A percentile compares a stretch with the other conserved stretches of the same genome.
Conservation (phyloP, 495 filamentous ascomycete genomes). For the Penicillium silybi region DNA sequence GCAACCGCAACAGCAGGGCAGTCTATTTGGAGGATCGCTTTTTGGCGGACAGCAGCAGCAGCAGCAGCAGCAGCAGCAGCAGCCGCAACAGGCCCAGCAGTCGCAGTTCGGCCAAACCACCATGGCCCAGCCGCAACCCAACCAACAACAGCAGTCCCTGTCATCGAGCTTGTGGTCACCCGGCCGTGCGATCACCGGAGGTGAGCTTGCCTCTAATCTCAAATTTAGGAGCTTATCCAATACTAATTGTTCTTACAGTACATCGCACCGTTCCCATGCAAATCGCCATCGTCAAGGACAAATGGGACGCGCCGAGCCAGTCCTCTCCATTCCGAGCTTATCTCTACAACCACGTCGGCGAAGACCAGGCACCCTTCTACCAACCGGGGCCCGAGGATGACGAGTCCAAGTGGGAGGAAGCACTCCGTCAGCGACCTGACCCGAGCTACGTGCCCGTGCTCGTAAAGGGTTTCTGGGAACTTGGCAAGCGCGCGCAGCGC, state of each 20-base stretch:
- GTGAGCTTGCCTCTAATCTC: constrained; percentile 11
- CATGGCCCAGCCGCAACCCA: constrained; percentile 27
- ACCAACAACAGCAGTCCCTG: constrained; percentile 37
- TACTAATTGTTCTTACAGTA: constrained; percentile 22
- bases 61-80: constrained; percentile 17
- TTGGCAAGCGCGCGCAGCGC: constrained; percentile 72
- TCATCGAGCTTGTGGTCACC: constrained; percentile 49
- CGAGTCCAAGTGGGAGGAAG: constrained; percentile 87
- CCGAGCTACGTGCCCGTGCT: constrained; percentile 73
- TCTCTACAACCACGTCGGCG: constrained; percentile 87
- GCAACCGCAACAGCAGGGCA: constrained; percentile 20
- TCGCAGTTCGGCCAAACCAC: constrained; percentile 30
- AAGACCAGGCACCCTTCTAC: constrained; percentile 76
- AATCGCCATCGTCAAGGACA: constrained; percentile 68
- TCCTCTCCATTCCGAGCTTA: constrained; percentile 83
- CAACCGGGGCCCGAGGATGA: constrained; percentile 73
- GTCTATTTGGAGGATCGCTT: constrained; percentile 28
- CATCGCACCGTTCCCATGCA: constrained; percentile 85
- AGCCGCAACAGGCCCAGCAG: constrained; percentile 36
- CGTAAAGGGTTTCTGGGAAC: constrained; percentile 61
- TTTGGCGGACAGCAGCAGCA: constrained; percentile 38
- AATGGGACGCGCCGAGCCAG: constrained; percentile 74
- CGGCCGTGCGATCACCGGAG: constrained; percentile 45
- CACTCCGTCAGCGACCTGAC: constrained; percentile 75
- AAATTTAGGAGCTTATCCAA: constrained; percentile 1